Evolutionary conservation across 129 eudicot genomes (phyloP).

Genomic region (Silybum marianum): DNA sequence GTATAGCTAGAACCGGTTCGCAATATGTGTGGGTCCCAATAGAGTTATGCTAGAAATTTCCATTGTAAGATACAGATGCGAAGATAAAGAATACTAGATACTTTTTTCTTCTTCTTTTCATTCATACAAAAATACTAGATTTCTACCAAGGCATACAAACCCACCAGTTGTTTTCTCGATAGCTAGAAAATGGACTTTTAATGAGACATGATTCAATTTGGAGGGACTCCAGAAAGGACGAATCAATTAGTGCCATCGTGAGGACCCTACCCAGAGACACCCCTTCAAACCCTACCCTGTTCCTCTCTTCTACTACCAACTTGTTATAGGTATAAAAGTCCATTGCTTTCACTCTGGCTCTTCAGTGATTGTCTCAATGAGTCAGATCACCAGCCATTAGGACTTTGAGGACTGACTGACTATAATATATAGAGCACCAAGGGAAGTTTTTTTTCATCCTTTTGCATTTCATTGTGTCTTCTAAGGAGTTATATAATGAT

Average conservation of each 20-base stretch:
- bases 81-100: background rate
- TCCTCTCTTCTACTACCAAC: conserved; percentile 24
- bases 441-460: conserved; percentile 10
- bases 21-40: too few relatives aligned
- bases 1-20: too few relatives aligned
- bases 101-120: background rate
- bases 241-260: conserved; percentile 39
- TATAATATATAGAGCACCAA: conserved; percentile 19
- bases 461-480: conserved; percentile 13
- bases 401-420: conserved; percentile 19
- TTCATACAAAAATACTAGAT: conserved; percentile 10
- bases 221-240: conserved; percentile 36
- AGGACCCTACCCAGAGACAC: background rate
- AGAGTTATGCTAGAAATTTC: too few relatives aligned
- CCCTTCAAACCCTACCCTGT: background rate
- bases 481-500: background rate
- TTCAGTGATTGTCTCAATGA: conserved; percentile 32
- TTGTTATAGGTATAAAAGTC: conserved; percentile 38
- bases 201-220: conserved; percentile 42
- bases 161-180: conserved; percentile 34
- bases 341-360: conserved; percentile 37
- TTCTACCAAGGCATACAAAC: conserved; percentile 9
- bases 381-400: conserved; percentile 30
- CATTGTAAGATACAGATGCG: too few relatives aligned
- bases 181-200: conserved; percentile 36